Base-by-base conservation (phyloP, 176 grass and related monocot species). In the Oryza meyeriana region DNA sequence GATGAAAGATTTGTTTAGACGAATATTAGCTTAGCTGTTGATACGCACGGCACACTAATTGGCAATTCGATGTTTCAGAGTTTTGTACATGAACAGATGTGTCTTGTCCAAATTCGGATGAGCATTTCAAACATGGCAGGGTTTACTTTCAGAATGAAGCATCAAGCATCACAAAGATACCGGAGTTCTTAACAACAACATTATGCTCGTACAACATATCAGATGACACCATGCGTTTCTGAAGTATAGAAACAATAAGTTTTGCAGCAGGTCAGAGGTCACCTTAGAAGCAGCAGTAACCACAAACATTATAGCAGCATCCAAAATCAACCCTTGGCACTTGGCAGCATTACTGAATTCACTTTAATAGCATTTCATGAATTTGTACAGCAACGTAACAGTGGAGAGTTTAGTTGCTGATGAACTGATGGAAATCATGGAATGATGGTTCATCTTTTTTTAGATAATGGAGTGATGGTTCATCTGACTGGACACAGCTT, bases 331-430 rank as follows among this genome's bases (percentile, higher is more conserved):
- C n/a, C n/a, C n/a, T 33, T 27, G 82, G 39, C 71, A 68, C 8
- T 57, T 47, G 6, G 71, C 17, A 25, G 40, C 22, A 66, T 83
- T 72, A 83, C 86, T 73, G 78, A 76, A 67, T 34, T 35, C 61
- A 55, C 61, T 28, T 22, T 3, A 78, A 58, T 27, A 79, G 26
- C 42, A 24, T 20, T 73, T 73, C 59, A 66, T 58, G 32, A 88
- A 41, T 57, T 35, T 66, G 52, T 88, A 75, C 69, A 85, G 81
- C 63, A 76, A 30, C 41, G 74, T 63, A 68, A 84, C 38, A 84
- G 48, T 63, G 61, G 8, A 16, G n/a, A n/a, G n/a, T n/a, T n/a
- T n/a, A n/a, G n/a, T n/a, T n/a, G n/a, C n/a, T n/a, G n/a, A n/a
- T n/a, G n/a, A n/a, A n/a, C n/a, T n/a, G n/a, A n/a, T n/a, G n/a